Percentiles rank a stretch among this genome's conserved stretches.
Conservation (phyloP, 2,329 filamentous ascomycete species). For the Fusarium dimerum region DNA sequence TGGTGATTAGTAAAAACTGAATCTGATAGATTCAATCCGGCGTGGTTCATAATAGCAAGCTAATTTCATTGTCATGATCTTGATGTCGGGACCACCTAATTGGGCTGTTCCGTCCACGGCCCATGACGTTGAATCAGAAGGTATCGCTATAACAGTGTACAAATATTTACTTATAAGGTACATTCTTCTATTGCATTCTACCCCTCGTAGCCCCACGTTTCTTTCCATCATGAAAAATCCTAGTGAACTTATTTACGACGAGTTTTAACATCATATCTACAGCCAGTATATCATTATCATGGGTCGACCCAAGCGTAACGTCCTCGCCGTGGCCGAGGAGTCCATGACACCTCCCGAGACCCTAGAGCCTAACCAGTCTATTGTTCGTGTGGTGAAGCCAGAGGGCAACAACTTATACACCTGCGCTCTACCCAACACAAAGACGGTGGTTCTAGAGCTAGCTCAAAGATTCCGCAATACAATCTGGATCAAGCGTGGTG, state of each 20-base stretch:
- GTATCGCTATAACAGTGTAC: too few relatives aligned
- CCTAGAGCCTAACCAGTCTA: conserved; percentile 62
- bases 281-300: conserved; percentile 19
- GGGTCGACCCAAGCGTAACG: conserved; percentile 63
- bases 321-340: conserved; percentile 77
- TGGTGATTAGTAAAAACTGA: background rate
- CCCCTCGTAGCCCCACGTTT: conserved; percentile 12
- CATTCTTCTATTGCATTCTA: conserved; percentile 6
- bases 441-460: conserved; percentile 75
- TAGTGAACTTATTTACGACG: background rate
- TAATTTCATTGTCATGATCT: background rate
- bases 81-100: conserved; percentile 8
- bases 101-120: conserved; percentile 7
- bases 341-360: conserved; percentile 58
- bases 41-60: background rate
- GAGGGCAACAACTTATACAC: conserved; percentile 89
- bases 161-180: too few relatives aligned
- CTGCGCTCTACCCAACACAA: conserved; percentile 69
- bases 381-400: conserved; percentile 78
- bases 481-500: conserved; percentile 89
- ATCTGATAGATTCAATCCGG: background rate
- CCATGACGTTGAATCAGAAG: too few relatives aligned
- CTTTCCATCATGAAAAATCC: conserved; percentile 11
- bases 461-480: conserved; percentile 84
- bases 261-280: background rate